Evolutionary conservation across 345 rosid genomes (phyloP), one percentile per base, ranked within the genome.

Genomic region (Salix purpurea): DNA sequence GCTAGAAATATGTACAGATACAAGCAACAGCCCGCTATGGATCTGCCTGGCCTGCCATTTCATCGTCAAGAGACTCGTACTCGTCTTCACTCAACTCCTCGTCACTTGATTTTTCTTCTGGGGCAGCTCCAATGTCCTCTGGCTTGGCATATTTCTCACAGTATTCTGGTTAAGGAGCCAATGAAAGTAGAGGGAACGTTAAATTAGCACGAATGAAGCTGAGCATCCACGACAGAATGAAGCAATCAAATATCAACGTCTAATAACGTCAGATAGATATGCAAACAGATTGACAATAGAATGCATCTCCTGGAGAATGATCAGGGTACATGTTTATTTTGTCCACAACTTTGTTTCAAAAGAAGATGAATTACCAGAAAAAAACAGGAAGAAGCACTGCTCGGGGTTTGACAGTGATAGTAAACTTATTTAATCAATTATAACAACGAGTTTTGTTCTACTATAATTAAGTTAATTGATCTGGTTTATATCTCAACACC

Each of bases 81-180:
- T 87, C 85, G 2, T 79, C 87, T 52, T 85, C 94, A 52, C 91
- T 88, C 80, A 78, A 5, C 68, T 87, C 90, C 24, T 89, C 92
- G 6, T 87, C 93, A 4, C 87, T 84, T 1, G 80, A 84, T 11
- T 78, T 61, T 15, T 82, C 92, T 69, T 86, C 90, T 16, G 79
- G 70, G 19, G 80, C 80, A 9, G 77, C 86, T 48, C 82, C 87
- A 16, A 75, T 58, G 52, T 85, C 90, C 30, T 85, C 86, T n/a
- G 87, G 88, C 79, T 85, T 87, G 48, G 94, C 97, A 85, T 90
- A 90, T 81, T 77, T 85, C 82, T 82, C 84, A 64, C 92, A 85
- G 77, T 81, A 86, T 67, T 90, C 94, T 91, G 77, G 26, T 78
- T 37, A 18, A 79, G 5, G 12, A 65, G 52, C 65, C 58, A 61